These are phyloP conservation scores for Melaleuca quinquenervia DNA, from an alignment of 345 rosid species.

Conservation along the genomic window DNA sequence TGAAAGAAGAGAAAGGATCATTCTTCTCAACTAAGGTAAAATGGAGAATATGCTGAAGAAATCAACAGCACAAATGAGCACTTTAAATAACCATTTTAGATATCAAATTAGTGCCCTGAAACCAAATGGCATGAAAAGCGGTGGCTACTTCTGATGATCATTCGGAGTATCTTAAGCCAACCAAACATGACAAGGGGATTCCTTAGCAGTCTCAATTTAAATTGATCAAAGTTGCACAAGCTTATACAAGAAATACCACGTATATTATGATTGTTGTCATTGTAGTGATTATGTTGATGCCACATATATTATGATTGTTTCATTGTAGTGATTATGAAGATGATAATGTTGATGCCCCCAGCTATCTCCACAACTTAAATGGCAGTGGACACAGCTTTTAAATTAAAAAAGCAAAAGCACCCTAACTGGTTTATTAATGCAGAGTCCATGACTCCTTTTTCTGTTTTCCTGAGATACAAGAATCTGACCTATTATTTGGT, in stretches of 20 bases:
- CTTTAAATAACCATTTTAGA: background rate
- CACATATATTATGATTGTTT: background rate
- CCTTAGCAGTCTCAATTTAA: background rate
- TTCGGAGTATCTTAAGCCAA: background rate
- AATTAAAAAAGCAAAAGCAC: background rate
- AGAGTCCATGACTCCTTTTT: background rate
- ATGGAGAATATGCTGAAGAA: background rate
- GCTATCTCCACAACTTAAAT: background rate
- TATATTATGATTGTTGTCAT: background rate
- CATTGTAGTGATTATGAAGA: background rate
- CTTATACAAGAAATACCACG: background rate
- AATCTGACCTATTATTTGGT: background rate
- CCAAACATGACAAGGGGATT: background rate
- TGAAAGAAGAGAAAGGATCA: conserved; percentile 1
- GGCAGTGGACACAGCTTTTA: background rate
- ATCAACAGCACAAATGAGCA: background rate
- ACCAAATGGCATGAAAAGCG: background rate
- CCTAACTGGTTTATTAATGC: background rate
- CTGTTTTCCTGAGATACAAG: background rate
- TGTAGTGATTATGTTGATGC: background rate
- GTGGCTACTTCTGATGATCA: background rate
- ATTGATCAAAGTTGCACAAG: background rate
- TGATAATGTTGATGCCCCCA: background rate
- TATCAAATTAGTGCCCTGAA: background rate
- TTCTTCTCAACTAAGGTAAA: background rate